phyloP scores from a whole-genome alignment of 2,329 filamentous ascomycete genomes.

The Fusarium setosum region DNA sequence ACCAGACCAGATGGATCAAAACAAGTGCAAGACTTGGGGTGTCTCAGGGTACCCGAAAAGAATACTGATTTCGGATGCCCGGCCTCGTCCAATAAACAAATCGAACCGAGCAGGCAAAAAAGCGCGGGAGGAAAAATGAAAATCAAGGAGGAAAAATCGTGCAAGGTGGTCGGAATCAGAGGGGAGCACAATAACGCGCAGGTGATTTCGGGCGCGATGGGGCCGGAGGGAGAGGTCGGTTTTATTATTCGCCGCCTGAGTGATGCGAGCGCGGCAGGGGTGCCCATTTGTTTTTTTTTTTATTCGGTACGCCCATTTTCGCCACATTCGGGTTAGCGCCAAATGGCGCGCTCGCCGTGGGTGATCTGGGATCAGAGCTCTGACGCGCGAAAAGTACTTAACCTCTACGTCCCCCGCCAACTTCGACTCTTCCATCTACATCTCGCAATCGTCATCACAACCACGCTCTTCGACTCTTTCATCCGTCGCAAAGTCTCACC shows the following conservation, averaged over 20 bases:
- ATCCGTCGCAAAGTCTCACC: constrained; percentile 37
- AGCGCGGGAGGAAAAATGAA: constrained; percentile 9
- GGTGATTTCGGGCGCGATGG: constrained; percentile 22
- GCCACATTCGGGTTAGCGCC: constrained; percentile 47
- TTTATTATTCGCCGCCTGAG: constrained; percentile 39
- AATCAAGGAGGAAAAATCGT: neutral
- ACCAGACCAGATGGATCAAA: constrained; percentile 9
- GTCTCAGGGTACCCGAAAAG: constrained; percentile 19
- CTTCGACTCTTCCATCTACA: constrained; percentile 50
- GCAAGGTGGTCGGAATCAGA: constrained; percentile 2
- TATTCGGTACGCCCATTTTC: constrained; percentile 44
- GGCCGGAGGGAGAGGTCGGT: constrained; percentile 30
- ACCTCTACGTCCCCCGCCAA: constrained; percentile 59
- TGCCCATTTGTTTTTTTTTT: constrained; percentile 42
- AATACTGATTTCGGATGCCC: constrained; percentile 3
- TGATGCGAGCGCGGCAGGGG: constrained; percentile 36
- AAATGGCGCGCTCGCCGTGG: constrained; percentile 43
- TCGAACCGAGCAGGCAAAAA: constrained; percentile 8
- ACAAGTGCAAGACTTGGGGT: constrained; percentile 15
- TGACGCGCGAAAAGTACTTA: constrained; percentile 67
- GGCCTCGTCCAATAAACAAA: constrained; percentile 31
- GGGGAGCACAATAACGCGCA: constrained; percentile 20
- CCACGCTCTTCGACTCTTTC: constrained; percentile 47
- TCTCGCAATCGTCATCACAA: constrained; percentile 52
- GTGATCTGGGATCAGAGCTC: constrained; percentile 64